Conservation (phyloP, 352 stramenopile species). For the Pseudoperonospora humuli region DNA sequence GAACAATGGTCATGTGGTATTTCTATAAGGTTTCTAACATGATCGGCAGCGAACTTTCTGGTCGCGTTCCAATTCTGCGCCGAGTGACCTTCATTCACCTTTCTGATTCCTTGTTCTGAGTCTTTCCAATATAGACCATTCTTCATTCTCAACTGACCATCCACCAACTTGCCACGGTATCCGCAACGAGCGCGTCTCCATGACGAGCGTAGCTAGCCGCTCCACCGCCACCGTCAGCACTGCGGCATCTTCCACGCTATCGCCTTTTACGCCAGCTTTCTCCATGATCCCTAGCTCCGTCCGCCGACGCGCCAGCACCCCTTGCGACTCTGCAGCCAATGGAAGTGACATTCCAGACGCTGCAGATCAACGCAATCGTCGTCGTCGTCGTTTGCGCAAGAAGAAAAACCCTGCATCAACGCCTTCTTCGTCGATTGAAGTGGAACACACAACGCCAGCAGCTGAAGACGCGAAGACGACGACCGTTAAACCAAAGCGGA, state of each 20-base stretch:
- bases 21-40: too few relatives aligned
- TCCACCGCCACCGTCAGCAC: conserved; percentile 8
- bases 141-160: too few relatives aligned
- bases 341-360: conserved; percentile 2
- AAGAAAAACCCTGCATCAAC: conserved; percentile 6
- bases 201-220: conserved; percentile 20
- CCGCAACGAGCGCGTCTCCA: too few relatives aligned
- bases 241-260: conserved; percentile 12
- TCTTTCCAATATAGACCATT: too few relatives aligned
- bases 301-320: conserved; percentile 4
- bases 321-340: not conserved
- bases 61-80: too few relatives aligned
- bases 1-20: too few relatives aligned
- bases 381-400: conserved; percentile 19
- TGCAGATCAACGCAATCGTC: conserved; percentile 6
- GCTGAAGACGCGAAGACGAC: conserved; percentile 6
- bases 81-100: too few relatives aligned
- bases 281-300: conserved; percentile 28
- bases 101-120: too few relatives aligned
- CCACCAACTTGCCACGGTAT: too few relatives aligned
- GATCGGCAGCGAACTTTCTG: too few relatives aligned
- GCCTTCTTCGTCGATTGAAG: not conserved
- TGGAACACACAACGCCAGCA: not conserved
- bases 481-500: conserved; percentile 8
- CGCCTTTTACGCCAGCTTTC: conserved; percentile 12